Conservation (phyloP, 75 land plant species). For the Ceratopteris richardii region DNA sequence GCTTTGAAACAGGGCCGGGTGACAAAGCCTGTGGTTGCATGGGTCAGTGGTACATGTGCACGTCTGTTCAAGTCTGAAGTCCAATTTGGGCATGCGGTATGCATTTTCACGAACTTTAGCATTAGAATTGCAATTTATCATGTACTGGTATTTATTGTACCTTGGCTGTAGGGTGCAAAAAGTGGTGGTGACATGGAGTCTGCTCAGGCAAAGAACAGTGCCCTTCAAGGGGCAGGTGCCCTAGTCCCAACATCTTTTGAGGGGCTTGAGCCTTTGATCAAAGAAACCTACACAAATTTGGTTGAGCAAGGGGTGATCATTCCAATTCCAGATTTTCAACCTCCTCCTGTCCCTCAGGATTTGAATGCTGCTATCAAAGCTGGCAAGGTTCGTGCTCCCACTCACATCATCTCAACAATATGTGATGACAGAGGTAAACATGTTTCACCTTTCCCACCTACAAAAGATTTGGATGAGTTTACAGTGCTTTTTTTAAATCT, state of each 20-base stretch:
- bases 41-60: constrained; percentile 99
- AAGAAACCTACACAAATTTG: constrained; percentile 64
- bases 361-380: constrained; percentile 79
- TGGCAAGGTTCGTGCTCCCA: constrained; percentile 97
- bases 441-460: too few species aligned
- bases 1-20: constrained; percentile 86
- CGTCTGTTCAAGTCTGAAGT: constrained; percentile 98
- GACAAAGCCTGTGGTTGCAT: constrained; percentile 93
- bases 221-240: constrained; percentile 79
- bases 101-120: too few species aligned
- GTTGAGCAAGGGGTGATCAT: constrained; percentile 63
- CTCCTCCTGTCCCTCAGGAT: constrained; percentile 94
- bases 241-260: constrained; percentile 93
- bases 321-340: constrained; percentile 56
- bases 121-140: too few species aligned
- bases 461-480: too few species aligned
- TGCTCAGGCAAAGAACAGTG: constrained; percentile 94
- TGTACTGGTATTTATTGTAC: too few species aligned
- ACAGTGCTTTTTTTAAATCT: too few species aligned
- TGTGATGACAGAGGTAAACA: constrained; percentile 95
- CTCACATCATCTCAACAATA: constrained; percentile 94
- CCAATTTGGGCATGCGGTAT: constrained; percentile 98
- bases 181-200: constrained; percentile 99
- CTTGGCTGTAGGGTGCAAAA: constrained; percentile 53
- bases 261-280: constrained; percentile 67